A percentile compares a stretch with the other conserved stretches of the same genome.
Conservation (phyloP, 257 asterid genomes). For the Solanum ahanhuiri region DNA sequence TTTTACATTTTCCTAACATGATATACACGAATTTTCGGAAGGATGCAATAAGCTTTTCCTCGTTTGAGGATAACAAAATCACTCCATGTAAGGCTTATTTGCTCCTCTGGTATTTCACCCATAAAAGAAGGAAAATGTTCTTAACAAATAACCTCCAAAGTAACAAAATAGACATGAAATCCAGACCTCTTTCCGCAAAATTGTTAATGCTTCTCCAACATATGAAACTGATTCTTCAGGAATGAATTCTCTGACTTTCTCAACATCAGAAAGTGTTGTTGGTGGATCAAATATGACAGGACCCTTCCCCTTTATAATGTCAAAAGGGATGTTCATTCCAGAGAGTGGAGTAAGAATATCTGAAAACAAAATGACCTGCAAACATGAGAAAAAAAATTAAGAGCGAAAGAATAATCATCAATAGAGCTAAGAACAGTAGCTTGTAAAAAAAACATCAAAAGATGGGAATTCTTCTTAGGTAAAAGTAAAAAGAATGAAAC, state of each 20-base stretch:
- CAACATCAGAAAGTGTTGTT: constrained; percentile 55
- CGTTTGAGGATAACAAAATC: neutral
- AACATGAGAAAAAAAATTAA: neutral
- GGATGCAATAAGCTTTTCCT: neutral
- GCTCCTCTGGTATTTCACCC: neutral
- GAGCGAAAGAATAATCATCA: constrained; percentile 1
- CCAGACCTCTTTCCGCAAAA: constrained; percentile 84
- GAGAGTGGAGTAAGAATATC: constrained; percentile 97
- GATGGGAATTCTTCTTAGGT: neutral
- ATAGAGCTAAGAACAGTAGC: neutral
- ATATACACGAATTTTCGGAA: neutral
- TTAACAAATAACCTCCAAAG: neutral
- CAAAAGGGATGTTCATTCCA: constrained; percentile 98
- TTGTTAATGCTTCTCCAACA: constrained; percentile 88
- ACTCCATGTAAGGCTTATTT: neutral
- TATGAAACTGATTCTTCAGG: constrained; percentile 94
- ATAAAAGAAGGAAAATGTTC: neutral
- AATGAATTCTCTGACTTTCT: constrained; percentile 70
- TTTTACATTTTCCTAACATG: neutral
- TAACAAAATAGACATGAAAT: neutral
- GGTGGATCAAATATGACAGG: constrained; percentile 89
- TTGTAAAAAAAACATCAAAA: neutral
- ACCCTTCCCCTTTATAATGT: constrained; percentile 93
- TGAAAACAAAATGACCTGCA: constrained; percentile 93
- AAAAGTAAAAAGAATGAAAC: neutral